Evolutionary conservation across 2,329 filamentous ascomycete genomes (phyloP), one percentile per base, ranked within the genome.

Genomic region (Hymenoscyphus repandus): DNA sequence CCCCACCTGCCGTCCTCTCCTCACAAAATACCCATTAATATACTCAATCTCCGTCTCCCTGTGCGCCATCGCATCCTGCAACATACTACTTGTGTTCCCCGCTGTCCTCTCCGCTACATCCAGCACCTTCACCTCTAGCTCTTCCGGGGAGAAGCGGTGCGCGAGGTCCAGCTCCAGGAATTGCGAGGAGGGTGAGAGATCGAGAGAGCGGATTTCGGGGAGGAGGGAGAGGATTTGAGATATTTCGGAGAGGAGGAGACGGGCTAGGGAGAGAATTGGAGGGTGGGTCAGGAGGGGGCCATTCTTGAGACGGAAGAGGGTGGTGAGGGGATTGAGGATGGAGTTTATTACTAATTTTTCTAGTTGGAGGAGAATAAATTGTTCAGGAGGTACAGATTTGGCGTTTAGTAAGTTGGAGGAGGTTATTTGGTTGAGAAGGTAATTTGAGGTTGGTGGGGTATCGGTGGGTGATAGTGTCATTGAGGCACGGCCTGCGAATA

Each of bases 271-370:
- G 0, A 76, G 75, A 13, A 88, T 64, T 12, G 74, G 68, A 9
- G 66, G 63, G 54, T 82, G 79, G 55, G 77, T 76, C 13, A 95
- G 81, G 0, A 96, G 67, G 5, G 77, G 75, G n/a, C 90, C 90
- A 60, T 96, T 96, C 55, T 80, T 80, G 64, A 84, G 85, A 48
- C 86, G 77, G 49, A 93, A 74, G 9, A 96, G 70, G 0, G 85
- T 86, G 0, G 89, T 93, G n/a, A 96, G 70, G 0, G 92, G 89
- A 64, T 96, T 95, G 61, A 96, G 81, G 31, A 91, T 73, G 33
- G 81, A 76, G 64, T 95, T 96, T 46, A 91, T 74, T 1, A 87
- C 86, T 1, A 96, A 74, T 67, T 96, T 96, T 63, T 95, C 88
- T 2, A 96, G 77, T 70, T 96, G 91, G n/a, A 76, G 62, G 9